Percentiles rank a stretch among this genome's conserved stretches.
Evolutionary conservation across 139 green algal species (phyloP).

Genomic region (Chlamydomonas sp.): DNA sequence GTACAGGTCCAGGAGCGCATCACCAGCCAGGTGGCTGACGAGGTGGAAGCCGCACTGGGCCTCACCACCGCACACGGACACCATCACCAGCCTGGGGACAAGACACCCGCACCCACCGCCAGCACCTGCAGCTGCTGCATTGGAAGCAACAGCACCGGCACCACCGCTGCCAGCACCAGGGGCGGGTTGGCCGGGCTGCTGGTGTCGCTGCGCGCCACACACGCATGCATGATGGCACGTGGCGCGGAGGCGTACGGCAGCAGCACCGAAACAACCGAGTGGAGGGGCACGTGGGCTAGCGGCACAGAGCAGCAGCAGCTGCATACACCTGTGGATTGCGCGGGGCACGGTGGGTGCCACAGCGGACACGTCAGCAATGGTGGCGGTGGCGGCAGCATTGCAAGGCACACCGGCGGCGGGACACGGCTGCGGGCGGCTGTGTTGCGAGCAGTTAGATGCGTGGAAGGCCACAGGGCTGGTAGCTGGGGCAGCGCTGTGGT

Average conservation of each 20-base stretch:
- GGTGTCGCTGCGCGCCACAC: conserved; percentile 72
- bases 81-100: no score
- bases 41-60: conserved; percentile 27
- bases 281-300: conserved; percentile 29
- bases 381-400: no score
- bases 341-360: no score
- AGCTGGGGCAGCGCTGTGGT: no score
- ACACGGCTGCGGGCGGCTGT: no score
- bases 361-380: no score
- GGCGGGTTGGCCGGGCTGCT: conserved; percentile 52
- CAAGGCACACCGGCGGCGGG: no score
- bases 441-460: no score
- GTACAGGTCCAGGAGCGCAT: conserved; percentile 82
- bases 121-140: neutral
- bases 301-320: no score
- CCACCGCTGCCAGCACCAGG: neutral
- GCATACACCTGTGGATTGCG: no score
- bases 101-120: no score
- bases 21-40: conserved; percentile 73
- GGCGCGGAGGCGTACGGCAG: conserved; percentile 78
- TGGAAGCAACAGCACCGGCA: neutral
- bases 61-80: neutral
- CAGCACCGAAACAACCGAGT: conserved; percentile 66
- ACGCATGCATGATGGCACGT: conserved; percentile 93
- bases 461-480: no score